phyloP scores from a whole-genome alignment of 2,329 filamentous ascomycete species.

The Helotiales sp. region DNA sequence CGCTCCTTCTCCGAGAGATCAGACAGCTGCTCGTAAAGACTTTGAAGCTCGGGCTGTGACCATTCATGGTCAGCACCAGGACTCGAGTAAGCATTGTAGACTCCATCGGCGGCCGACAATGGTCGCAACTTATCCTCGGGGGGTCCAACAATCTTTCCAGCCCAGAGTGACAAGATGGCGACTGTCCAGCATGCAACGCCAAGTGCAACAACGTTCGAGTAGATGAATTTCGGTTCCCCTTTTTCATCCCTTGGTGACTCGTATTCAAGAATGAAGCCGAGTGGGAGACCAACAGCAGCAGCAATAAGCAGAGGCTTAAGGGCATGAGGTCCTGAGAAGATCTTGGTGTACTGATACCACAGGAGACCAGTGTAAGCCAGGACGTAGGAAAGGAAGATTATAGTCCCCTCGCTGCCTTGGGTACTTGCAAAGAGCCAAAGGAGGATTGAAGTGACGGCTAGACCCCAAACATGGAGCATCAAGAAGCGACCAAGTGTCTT shows the following conservation, averaged over 20 bases:
- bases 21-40: slow-evolving; percentile 49
- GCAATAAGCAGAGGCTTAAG: slow-evolving; percentile 54
- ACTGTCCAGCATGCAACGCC: slow-evolving; percentile 57
- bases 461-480: slow-evolving; percentile 56
- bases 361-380: slow-evolving; percentile 46
- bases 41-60: slow-evolving; percentile 55
- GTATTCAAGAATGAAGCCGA: slow-evolving; percentile 52
- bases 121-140: slow-evolving; percentile 39
- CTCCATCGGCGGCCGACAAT: neutral
- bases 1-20: slow-evolving; percentile 48
- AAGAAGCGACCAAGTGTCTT: slow-evolving; percentile 54
- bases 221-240: slow-evolving; percentile 50
- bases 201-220: slow-evolving; percentile 53
- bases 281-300: slow-evolving; percentile 50
- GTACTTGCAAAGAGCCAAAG: slow-evolving; percentile 54
- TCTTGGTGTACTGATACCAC: slow-evolving; percentile 54
- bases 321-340: slow-evolving; percentile 56
- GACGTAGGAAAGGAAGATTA: slow-evolving; percentile 34
- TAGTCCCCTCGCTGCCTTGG: slow-evolving; percentile 35
- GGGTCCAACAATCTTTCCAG: slow-evolving; percentile 54
- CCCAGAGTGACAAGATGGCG: slow-evolving; percentile 53
- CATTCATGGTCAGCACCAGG: slow-evolving; percentile 49
- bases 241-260: too few relatives aligned
- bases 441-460: slow-evolving; percentile 54
- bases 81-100: slow-evolving; percentile 31